Conservation (phyloP, 2,329 filamentous ascomycete genomes). For the Fusarium redolens region DNA sequence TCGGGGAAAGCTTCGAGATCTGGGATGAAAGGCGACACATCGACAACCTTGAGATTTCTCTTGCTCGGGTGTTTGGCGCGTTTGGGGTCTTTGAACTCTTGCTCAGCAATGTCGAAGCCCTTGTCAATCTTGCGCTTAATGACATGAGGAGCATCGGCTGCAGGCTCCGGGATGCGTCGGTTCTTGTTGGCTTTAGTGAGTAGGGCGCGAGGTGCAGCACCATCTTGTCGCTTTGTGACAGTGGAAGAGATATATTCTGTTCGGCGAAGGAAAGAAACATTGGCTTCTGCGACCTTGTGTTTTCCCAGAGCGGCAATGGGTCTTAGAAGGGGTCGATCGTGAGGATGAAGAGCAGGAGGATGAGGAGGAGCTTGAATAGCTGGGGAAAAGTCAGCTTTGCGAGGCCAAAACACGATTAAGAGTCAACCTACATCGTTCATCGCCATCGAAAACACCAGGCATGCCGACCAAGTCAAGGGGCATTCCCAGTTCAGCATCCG, state of each 20-base stretch:
- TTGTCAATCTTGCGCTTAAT: conserved; percentile 76
- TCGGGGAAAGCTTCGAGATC: conserved; percentile 77
- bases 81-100: conserved; percentile 64
- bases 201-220: conserved; percentile 56
- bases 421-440: conserved; percentile 79
- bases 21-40: conserved; percentile 71
- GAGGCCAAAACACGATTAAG: background rate
- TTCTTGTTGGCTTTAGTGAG: conserved; percentile 50
- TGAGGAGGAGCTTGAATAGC: conserved; percentile 85
- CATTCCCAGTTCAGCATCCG: conserved; percentile 98
- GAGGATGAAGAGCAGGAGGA: conserved; percentile 78
- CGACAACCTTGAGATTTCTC: conserved; percentile 67
- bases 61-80: conserved; percentile 69
- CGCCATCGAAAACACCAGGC: conserved; percentile 92
- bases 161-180: conserved; percentile 65
- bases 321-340: conserved; percentile 85
- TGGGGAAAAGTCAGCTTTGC: conserved; percentile 50
- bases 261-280: conserved; percentile 92
- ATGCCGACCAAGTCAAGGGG: conserved; percentile 94
- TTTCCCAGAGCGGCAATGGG: conserved; percentile 88
- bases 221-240: conserved; percentile 61
- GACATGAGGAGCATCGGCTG: conserved; percentile 71
- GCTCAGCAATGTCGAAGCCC: conserved; percentile 66
- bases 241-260: conserved; percentile 91
- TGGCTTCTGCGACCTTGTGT: conserved; percentile 77